Percentiles rank a stretch among this genome's conserved stretches.
These are phyloP conservation scores for Clonostachys rhizophaga DNA, from an alignment of 2,329 filamentous ascomycete species.

Conservation along the genomic window DNA sequence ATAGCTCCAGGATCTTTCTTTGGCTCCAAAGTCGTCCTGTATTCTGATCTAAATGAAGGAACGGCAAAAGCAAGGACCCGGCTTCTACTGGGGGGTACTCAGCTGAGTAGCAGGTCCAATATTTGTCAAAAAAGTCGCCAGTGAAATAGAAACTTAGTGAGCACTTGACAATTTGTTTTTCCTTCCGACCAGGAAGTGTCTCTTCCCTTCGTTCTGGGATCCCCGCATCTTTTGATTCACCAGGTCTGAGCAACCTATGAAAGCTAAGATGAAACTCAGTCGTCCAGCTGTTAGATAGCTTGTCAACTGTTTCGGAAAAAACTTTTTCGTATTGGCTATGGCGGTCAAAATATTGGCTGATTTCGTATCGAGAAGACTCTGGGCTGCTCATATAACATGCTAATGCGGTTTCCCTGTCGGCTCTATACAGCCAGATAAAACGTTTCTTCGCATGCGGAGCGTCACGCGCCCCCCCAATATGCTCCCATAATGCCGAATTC, in stretches of 20 bases:
- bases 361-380: background rate
- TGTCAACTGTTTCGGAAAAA: background rate
- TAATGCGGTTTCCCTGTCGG: background rate
- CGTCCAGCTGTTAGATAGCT: background rate
- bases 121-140: background rate
- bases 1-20: background rate
- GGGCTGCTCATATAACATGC: background rate
- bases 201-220: too few species aligned
- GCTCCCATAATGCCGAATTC: background rate
- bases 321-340: background rate
- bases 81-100: background rate
- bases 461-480: background rate
- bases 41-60: too few species aligned
- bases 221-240: too few species aligned
- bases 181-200: too few species aligned
- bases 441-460: background rate
- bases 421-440: background rate
- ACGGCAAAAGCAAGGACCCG: too few species aligned
- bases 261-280: constrained; percentile 1
- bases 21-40: background rate
- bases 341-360: background rate
- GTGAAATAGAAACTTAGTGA: background rate
- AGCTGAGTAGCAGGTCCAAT: background rate
- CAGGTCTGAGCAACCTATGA: background rate
- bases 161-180: background rate